Base-by-base conservation (phyloP, 2,329 filamentous ascomycete genomes). In the Arthrobotrys iridis region DNA sequence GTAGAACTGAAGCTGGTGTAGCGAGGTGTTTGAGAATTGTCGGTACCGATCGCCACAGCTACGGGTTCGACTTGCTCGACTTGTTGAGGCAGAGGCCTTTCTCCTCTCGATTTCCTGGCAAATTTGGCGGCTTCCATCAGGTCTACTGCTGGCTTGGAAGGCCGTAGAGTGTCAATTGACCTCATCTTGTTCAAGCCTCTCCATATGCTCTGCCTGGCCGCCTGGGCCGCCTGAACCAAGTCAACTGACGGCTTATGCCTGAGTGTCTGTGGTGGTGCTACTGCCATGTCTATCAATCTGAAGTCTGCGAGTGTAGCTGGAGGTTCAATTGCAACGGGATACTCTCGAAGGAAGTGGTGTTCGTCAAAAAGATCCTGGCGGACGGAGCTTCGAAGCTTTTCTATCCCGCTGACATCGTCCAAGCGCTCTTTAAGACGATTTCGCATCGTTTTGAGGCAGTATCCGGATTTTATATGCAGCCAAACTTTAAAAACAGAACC, bases 401-500 rank as follows among this genome's bases (percentile, higher is more conserved):
- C 63, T 24, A 75, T 75, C 45, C 71, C 55, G 35, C 8, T 68
- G 63, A 48, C 71, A 41, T 75, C 63, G 40, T 75, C 63, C 46
- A 75, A 65, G 71, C 63, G 71, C 55, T 68, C 71, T 68, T 75
- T 75, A 75, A 75, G 71, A 41, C 66, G 59, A 64, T 68, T 75
- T 64, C 63, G 71, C 71, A 75, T 75, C 28, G 71, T 75, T 75
- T 71, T 68, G 63, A 68, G 71, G 11, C 30, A 64, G 46, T 75
- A 63, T 71, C 37, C 30, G 11, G 24, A 57, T 43, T 45, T 40
- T 57, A 48, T 52, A 55, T 58, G 40, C 40, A 18, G 55, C 37
- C 43, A 35, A 70, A 70, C 15, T 70, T 41, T 30, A 55, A 62
- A 70, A 68, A 59, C 28, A 55, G 50, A 55, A 55, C 63, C 43